Base-by-base conservation (phyloP, 1,139 yeast genomes). In the Zygoascus sp. region DNA sequence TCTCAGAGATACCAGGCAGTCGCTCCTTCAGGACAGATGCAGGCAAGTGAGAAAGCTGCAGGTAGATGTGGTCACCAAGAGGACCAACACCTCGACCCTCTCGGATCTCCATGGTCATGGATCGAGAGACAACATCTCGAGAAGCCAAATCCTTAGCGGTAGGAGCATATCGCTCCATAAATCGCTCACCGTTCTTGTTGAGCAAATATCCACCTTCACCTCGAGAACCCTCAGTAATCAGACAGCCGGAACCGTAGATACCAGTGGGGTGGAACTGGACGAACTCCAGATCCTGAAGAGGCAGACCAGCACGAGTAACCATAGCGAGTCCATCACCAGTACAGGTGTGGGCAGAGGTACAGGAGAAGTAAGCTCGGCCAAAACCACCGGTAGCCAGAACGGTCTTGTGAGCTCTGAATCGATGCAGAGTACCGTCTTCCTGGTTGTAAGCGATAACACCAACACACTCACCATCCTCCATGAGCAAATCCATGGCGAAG, bases 21-120 rank as follows among this genome's bases (percentile, higher is more conserved):
- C 98, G 86, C 76, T 89, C 97, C 68, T 87, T 81, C 65, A 92
- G 78, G 43, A 92, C 96, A 48, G 84, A 73, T 42, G 96, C 85
- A 47, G 98, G 98, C 66, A 92, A 76, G 68, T 92, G 98, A 52
- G 92, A 83, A 68, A 92, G 80, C 76, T 92, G 98, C 69, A 92
- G 80, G 77, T 68, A 83, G 81, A 92, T 84, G 77, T 92, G 98
- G 73, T 92, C 98, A 73, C 85, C 85, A 63, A 79, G 79, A 61
- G 95, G 92, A 61, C 98, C 98, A 53, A 94, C 97, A 79, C 98
- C 98, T 75, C 98, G 87, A 62, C 97, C 97, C 62, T 87, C 97
- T 67, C 95, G 87, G 68, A 92, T 92, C 75, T 92, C 98, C 89
- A 92, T 81, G 54, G 97, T 92, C 72, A 92, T 92, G 60, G 98